phyloP scores from a whole-genome alignment of 2,329 filamentous ascomycete species.

The Xylaria sp. region DNA sequence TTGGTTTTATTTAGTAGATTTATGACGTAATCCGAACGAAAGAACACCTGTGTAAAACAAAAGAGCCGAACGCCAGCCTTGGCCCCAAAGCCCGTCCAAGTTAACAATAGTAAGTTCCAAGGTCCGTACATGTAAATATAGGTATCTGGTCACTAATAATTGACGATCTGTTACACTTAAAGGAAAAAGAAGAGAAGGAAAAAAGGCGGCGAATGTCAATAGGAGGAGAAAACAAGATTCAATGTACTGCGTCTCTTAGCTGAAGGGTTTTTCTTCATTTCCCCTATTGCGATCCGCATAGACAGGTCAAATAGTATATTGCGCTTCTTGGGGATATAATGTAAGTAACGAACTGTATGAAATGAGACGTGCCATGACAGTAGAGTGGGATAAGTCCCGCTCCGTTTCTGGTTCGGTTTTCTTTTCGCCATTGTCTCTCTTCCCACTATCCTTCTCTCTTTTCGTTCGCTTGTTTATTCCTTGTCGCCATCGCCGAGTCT shows the following conservation, averaged over 20 bases:
- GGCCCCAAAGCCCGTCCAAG: background rate
- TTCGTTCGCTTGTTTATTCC: background rate
- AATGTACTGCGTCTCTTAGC: background rate
- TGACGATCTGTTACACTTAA: background rate
- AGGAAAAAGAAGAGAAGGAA: background rate
- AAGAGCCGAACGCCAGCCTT: background rate
- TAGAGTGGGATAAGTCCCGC: background rate
- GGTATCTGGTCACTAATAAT: background rate
- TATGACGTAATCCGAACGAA: background rate
- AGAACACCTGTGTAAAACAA: background rate
- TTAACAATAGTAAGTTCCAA: background rate
- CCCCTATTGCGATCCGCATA: background rate
- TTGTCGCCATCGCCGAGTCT: background rate
- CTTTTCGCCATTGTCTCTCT: no score
- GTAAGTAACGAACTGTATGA: background rate
- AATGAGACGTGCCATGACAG: background rate
- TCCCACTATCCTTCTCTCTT: background rate
- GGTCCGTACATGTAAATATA: background rate
- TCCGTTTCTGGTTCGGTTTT: background rate
- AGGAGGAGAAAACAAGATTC: background rate
- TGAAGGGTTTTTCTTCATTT: background rate
- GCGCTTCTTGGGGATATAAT: background rate
- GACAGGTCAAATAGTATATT: slow-evolving; percentile 3
- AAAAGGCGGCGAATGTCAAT: background rate
- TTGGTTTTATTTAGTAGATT: background rate